These are phyloP conservation scores for Penicillium polonicum DNA, from an alignment of 2,329 filamentous ascomycete species.

Conservation along the genomic window DNA sequence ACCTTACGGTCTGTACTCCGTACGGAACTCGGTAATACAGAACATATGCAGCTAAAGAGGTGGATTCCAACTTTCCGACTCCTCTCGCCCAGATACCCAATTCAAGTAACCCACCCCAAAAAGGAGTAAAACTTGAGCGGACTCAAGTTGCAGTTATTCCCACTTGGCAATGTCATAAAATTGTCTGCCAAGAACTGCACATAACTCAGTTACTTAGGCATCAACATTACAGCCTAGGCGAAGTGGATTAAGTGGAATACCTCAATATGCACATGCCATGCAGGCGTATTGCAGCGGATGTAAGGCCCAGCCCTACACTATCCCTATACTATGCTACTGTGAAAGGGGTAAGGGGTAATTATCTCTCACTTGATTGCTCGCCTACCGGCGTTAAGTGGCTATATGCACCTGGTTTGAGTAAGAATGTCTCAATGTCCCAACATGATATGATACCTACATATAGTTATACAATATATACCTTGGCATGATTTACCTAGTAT, in stretches of 20 bases:
- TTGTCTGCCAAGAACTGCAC: neutral
- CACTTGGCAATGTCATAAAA: neutral
- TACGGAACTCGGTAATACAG: neutral
- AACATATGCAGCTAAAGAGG: neutral
- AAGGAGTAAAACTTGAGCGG: neutral
- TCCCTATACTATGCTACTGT: neutral
- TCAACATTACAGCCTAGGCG: slow-evolving; percentile 14
- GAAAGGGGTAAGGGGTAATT: neutral
- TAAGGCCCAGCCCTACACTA: neutral
- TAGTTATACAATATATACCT: neutral
- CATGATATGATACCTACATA: neutral
- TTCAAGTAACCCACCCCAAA: neutral
- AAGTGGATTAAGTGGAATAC: slow-evolving; percentile 7
- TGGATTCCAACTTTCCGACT: neutral
- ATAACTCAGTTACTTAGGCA: slow-evolving; percentile 13
- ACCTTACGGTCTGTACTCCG: neutral
- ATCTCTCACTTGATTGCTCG: neutral
- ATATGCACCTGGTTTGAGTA: neutral
- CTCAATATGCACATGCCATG: slow-evolving; percentile 8
- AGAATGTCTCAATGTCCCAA: neutral
- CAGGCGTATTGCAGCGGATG: neutral
- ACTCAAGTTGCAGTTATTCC: neutral
- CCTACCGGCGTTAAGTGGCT: neutral
- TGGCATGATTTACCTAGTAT: neutral
- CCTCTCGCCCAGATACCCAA: neutral